Evolutionary conservation across 768 basidiomycete species (phyloP).

Genomic region (Collybia nuda): DNA sequence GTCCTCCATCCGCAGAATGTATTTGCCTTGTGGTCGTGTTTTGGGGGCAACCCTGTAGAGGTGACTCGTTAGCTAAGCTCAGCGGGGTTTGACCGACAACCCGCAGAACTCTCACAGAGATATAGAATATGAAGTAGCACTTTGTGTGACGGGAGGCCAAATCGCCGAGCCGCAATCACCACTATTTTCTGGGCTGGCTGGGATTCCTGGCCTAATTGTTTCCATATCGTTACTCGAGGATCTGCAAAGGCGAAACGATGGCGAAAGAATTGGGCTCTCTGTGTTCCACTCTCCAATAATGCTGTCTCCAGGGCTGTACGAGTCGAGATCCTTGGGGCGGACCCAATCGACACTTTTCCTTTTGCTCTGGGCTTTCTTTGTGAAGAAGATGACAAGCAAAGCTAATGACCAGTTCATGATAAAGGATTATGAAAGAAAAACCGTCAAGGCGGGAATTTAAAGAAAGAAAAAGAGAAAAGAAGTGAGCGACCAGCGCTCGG

Average conservation of each 20-base stretch:
- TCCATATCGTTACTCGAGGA: conserved; percentile 1
- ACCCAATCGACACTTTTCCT: conserved; percentile 9
- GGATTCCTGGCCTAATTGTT: conserved; percentile 2
- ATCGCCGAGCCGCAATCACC: conserved; percentile 19
- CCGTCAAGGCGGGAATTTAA: neutral
- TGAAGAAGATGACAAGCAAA: neutral
- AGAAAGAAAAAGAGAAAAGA: neutral
- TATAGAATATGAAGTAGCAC: conserved; percentile 17
- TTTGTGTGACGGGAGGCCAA: conserved; percentile 18
- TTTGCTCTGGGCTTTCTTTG: neutral
- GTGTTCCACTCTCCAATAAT: conserved; percentile 18
- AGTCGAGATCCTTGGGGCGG: conserved; percentile 8
- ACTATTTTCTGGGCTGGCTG: neutral
- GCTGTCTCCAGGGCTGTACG: conserved; percentile 14
- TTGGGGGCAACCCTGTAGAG: conserved; percentile 4
- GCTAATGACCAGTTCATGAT: neutral
- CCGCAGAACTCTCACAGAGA: conserved; percentile 18
- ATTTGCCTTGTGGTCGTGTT: conserved; percentile 4
- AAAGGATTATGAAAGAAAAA: neutral
- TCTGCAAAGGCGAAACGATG: conserved; percentile 18
- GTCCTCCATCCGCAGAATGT: conserved; percentile 16
- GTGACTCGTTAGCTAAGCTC: too few relatives aligned
- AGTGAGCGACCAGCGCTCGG: conserved; percentile 16
- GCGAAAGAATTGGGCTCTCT: conserved; percentile 6
- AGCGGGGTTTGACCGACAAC: neutral